Conservation (phyloP, 371 early-diverging fungal genomes). For the Dinochytrium kinnereticum region DNA sequence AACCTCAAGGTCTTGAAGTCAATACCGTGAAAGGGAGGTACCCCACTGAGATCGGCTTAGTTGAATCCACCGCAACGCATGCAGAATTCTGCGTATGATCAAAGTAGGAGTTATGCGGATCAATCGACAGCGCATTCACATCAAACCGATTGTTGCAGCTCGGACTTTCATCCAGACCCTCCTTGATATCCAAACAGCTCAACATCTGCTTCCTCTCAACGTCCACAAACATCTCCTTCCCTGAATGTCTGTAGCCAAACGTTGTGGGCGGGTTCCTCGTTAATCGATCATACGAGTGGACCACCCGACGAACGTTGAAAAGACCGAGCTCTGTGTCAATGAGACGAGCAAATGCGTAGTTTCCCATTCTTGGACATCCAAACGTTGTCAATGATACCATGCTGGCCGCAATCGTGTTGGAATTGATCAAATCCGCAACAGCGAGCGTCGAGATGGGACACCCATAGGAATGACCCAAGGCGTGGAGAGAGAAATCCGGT, state of each 20-base stretch:
- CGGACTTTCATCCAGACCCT: constrained; percentile 7
- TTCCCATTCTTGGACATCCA: constrained; percentile 1
- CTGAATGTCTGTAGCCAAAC: background rate
- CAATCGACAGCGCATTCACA: background rate
- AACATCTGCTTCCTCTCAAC: background rate
- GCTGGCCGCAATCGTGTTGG: background rate
- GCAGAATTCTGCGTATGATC: background rate
- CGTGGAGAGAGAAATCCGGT: background rate
- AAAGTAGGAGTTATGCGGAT: constrained; percentile 6
- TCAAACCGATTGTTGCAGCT: background rate
- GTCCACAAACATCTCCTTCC: background rate
- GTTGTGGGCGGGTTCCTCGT: background rate
- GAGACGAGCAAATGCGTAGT: background rate
- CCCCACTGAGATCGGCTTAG: background rate
- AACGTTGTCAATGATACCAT: background rate
- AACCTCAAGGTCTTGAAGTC: background rate
- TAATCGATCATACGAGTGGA: background rate
- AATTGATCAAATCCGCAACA: background rate
- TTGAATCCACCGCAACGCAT: background rate
- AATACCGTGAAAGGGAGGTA: background rate
- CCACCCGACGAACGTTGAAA: background rate
- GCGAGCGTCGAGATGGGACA: background rate
- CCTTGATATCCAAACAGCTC: background rate
- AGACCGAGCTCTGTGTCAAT: constrained; percentile 4
- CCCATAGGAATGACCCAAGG: constrained; percentile 11